Conservation (phyloP, 768 basidiomycete species). For the Lactarius pseudohatsudake region DNA sequence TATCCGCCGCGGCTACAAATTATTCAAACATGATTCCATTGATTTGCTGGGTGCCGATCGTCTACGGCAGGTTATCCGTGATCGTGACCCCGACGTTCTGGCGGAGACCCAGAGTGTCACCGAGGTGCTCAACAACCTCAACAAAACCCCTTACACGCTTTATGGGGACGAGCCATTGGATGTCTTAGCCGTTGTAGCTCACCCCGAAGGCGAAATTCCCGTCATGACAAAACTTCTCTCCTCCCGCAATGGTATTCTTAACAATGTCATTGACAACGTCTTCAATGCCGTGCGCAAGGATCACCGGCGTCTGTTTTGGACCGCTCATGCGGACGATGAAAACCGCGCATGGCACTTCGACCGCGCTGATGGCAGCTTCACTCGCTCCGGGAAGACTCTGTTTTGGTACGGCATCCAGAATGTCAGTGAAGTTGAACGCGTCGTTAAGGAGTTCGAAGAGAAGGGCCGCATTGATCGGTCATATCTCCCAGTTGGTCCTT, state of each 20-base stretch:
- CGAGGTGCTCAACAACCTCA: constrained; percentile 78
- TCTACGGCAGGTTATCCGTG: constrained; percentile 91
- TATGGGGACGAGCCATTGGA: constrained; percentile 99
- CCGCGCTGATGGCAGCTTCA: constrained; percentile 96
- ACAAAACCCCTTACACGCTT: constrained; percentile 84
- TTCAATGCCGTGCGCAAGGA: constrained; percentile 97
- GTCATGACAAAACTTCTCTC: constrained; percentile 92
- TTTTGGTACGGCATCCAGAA: constrained; percentile 98
- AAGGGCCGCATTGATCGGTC: constrained; percentile 84
- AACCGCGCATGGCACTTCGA: constrained; percentile 99
- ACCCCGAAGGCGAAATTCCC: constrained; percentile 84
- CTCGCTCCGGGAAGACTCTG: constrained; percentile 86
- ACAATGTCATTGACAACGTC: constrained; percentile 95
- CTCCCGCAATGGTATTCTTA: constrained; percentile 85
- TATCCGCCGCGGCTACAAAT: constrained; percentile 96
- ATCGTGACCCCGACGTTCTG: constrained; percentile 91
- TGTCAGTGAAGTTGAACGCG: constrained; percentile 85
- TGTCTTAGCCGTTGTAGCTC: constrained; percentile 90
- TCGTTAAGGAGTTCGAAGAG: constrained; percentile 65
- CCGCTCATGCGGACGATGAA: constrained; percentile 93
- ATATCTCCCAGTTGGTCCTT: constrained; percentile 85
- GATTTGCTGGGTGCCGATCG: constrained; percentile 89
- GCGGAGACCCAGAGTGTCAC: constrained; percentile 83
- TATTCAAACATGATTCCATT: constrained; percentile 84
- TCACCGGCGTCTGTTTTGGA: constrained; percentile 94